A percentile compares a stretch with the other conserved stretches of the same genome.
Conservation (phyloP, 1,139 yeast genomes). For the Candida dubliniensis region DNA sequence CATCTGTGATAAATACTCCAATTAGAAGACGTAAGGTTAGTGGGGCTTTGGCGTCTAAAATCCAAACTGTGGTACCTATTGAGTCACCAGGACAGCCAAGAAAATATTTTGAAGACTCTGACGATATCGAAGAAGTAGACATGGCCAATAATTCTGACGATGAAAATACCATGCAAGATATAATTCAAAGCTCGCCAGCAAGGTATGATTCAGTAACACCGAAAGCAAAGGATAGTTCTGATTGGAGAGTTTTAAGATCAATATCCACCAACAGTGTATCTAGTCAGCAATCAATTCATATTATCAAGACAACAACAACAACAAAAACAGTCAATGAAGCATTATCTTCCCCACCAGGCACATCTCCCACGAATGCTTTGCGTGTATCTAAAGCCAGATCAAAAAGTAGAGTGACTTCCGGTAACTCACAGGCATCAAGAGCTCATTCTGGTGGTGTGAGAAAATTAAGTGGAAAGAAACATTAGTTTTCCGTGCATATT, state of each 20-base stretch:
- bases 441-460: constrained; percentile 41
- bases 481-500: constrained; percentile 1
- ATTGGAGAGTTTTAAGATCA: constrained; percentile 45
- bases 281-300: constrained; percentile 37
- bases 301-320: constrained; percentile 51
- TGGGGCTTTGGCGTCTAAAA: constrained; percentile 66
- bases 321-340: constrained; percentile 52
- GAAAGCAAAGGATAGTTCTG: constrained; percentile 14
- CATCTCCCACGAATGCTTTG: constrained; percentile 24
- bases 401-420: constrained; percentile 9
- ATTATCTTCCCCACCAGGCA: constrained; percentile 45
- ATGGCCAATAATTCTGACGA: constrained; percentile 43
- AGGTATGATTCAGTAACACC: constrained; percentile 20
- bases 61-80: constrained; percentile 78
- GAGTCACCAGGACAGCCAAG: constrained; percentile 98
- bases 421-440: constrained; percentile 17
- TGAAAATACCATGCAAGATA: constrained; percentile 24
- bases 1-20: constrained; percentile 62
- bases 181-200: constrained; percentile 25
- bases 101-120: constrained; percentile 50
- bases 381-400: constrained; percentile 36
- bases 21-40: constrained; percentile 69
- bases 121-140: constrained; percentile 20
- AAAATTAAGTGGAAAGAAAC: constrained; percentile 32
- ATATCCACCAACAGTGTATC: constrained; percentile 36